Evolutionary conservation across 2,329 filamentous ascomycete species (phyloP), one percentile per base, ranked within the genome.

Genomic region (Exophiala xenobiotica): DNA sequence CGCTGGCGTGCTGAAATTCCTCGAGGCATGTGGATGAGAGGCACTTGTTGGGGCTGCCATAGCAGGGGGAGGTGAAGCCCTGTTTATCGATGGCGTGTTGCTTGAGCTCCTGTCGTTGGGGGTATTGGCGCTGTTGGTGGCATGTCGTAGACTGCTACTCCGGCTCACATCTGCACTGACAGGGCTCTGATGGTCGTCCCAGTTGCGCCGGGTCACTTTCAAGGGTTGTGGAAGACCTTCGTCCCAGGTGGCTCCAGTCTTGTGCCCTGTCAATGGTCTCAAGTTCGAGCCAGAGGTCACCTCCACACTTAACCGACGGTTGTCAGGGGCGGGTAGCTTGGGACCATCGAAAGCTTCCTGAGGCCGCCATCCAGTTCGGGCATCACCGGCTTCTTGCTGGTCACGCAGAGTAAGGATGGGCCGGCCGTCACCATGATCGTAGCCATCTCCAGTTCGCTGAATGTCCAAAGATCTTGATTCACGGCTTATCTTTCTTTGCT

Each of bases 361-460:
- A 16, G 59, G 59, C 31, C 59, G 53, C 59, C 59, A 61, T 19
- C 55, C 46, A 18, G 53, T 58, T 16, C 57, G 53, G 11, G 59
- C 59, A 46, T 61, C 59, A 27, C 58, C 56, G 11, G 57, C 57
- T 49, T 61, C 59, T 52, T 61, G 59, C 40, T 61, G 59, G 29
- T 61, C 59, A 16, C 59, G 55, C 22, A 61, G 43, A 6, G 53
- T 61, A 16, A 61, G 19, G 23, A 59, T 56, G 2, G 52, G 54
- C 51, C 53, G 26, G 27, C 60, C 55, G n/a, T 37, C 29, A 12
- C 56, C 46, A 1, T 20, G 14, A 35, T 40, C 29, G 12, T 14
- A 46, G 5, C 37, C 48, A 18, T 37, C 19, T 3, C 57, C 59
- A 3, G 59, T 61, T 9, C 59, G 54, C 45, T 61, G 59, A 19